Base-by-base conservation (phyloP, 768 basidiomycete species). In the Terana coerulea region DNA sequence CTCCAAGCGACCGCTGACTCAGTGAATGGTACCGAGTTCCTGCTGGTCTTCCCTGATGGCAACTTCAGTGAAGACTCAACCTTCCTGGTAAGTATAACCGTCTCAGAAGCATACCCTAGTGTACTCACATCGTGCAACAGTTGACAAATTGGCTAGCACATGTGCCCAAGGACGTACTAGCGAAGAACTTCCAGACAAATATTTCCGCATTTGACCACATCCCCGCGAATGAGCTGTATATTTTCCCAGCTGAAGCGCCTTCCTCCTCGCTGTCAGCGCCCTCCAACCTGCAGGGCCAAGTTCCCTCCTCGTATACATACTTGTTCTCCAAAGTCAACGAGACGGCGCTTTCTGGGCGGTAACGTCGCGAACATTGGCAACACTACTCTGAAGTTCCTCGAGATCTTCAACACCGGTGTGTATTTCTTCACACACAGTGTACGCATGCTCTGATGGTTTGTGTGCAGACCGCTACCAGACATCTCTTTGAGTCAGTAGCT, bases 281-380 rank as follows among this genome's bases (percentile, higher is more conserved):
- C 7, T 64, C 69, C 0, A 71, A 80, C 54, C 50, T 82, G 72
- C 17, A 80, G 76, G 55, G 65, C 74, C 53, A 73, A 66, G 74
- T 17, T 67, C 72, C 0, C 54, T 70, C 26, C 67, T 14, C 78
- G 1, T 79, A 70, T 65, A 66, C 75, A 15, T 80, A 74, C 54
- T n/a, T 66, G 4, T 62, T 79, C 35, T 78, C 78, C 9, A 63
- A 79, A 53, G 68, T 75, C 40, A 63, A 67, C n/a, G 61, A 72
- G 7, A 78, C 73, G n/a, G 9, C 59, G 72, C 47, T 62, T 75
- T 14, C 49, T 70, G 6, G 80, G 79, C 3, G 80, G 80, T 12
- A 64, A 69, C 3, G 73, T 76, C 34, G 81, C 84, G 60, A 83
- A 84, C 60, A 78, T 73, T 2, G 81, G 81, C 21, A 76, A 80